Conservation (phyloP, 2,329 filamentous ascomycete species). For the Aspergillaceae sp. region DNA sequence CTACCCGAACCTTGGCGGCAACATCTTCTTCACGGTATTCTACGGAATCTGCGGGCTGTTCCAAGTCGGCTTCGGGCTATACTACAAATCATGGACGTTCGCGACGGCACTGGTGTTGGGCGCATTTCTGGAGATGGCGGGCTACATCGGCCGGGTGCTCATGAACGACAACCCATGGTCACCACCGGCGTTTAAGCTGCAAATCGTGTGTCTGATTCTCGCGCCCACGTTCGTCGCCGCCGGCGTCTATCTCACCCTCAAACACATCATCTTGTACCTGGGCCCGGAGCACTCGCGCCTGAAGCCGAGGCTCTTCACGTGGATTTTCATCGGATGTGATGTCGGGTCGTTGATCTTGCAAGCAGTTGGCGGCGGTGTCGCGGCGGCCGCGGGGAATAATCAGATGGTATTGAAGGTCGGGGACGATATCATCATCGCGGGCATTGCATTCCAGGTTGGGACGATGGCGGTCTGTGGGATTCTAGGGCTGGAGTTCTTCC, state of each 20-base stretch:
- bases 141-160: slow-evolving; percentile 49
- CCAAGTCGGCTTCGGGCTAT: slow-evolving; percentile 43
- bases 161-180: slow-evolving; percentile 47
- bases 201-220: slow-evolving; percentile 49
- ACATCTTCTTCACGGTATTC: slow-evolving; percentile 45
- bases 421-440: slow-evolving; percentile 50
- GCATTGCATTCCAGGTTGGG: slow-evolving; percentile 50
- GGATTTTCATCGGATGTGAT: slow-evolving; percentile 54
- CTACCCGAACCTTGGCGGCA: slow-evolving; percentile 43
- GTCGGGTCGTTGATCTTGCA: slow-evolving; percentile 52
- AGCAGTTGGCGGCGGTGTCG: slow-evolving; percentile 49
- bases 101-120: slow-evolving; percentile 43
- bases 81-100: slow-evolving; percentile 49
- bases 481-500: slow-evolving; percentile 39
- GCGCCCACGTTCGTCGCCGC: slow-evolving; percentile 49
- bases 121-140: slow-evolving; percentile 44
- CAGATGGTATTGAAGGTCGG: slow-evolving; percentile 37
- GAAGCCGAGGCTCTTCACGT: slow-evolving; percentile 45
- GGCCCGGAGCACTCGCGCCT: slow-evolving; percentile 43
- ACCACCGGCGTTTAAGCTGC: slow-evolving; percentile 43
- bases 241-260: slow-evolving; percentile 49
- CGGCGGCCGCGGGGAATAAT: slow-evolving; percentile 42
- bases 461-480: slow-evolving; percentile 36
- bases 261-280: slow-evolving; percentile 49
- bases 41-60: slow-evolving; percentile 42